Percentiles rank a stretch among this genome's conserved stretches.
phyloP scores from a whole-genome alignment of 208 protist genomes.

The Trypanosoma boissoni region DNA sequence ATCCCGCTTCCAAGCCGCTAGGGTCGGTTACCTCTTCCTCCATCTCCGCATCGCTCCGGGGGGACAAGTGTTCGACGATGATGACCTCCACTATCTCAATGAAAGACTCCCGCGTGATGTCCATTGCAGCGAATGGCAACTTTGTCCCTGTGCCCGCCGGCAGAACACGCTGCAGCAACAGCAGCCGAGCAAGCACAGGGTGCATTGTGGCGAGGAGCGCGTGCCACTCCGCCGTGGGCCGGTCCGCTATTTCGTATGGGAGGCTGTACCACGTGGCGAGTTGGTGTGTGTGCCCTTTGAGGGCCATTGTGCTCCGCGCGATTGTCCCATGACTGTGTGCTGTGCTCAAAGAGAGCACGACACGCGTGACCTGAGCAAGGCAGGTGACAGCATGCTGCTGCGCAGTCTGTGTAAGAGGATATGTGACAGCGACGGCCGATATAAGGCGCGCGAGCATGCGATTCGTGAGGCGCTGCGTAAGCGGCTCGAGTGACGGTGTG shows the following conservation, averaged over 20 bases:
- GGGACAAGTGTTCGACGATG: slow-evolving; percentile 11
- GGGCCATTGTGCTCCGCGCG: slow-evolving; percentile 28
- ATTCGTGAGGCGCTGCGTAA: slow-evolving; percentile 21
- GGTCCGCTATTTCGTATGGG: slow-evolving; percentile 1
- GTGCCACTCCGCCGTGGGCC: slow-evolving; percentile 15
- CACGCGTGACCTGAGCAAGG: slow-evolving; percentile 17
- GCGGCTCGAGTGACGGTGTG: slow-evolving; percentile 23
- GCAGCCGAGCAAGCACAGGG: slow-evolving; percentile 24
- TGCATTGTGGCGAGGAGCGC: slow-evolving; percentile 27
- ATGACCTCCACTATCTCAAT: slow-evolving; percentile 21
- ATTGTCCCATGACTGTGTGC: slow-evolving; percentile 16
- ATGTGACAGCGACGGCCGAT: slow-evolving; percentile 7
- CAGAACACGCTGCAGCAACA: slow-evolving; percentile 33
- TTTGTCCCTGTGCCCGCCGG: not conserved
- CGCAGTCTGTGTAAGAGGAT: not conserved
- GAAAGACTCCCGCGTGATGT: slow-evolving; percentile 11
- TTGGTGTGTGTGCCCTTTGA: slow-evolving; percentile 34
- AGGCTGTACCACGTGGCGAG: slow-evolving; percentile 32
- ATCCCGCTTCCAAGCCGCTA: slow-evolving; percentile 22
- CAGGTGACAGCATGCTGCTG: slow-evolving; percentile 20
- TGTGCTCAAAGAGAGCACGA: slow-evolving; percentile 20
- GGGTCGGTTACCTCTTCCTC: slow-evolving; percentile 19
- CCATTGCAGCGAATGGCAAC: slow-evolving; percentile 17
- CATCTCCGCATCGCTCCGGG: not conserved
- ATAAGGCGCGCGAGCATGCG: slow-evolving; percentile 31